A percentile compares a stretch with the other conserved stretches of the same genome.
These are phyloP conservation scores for Gastrolobium bilobum DNA, from an alignment of 306 rosid genomes.

Conservation along the genomic window DNA sequence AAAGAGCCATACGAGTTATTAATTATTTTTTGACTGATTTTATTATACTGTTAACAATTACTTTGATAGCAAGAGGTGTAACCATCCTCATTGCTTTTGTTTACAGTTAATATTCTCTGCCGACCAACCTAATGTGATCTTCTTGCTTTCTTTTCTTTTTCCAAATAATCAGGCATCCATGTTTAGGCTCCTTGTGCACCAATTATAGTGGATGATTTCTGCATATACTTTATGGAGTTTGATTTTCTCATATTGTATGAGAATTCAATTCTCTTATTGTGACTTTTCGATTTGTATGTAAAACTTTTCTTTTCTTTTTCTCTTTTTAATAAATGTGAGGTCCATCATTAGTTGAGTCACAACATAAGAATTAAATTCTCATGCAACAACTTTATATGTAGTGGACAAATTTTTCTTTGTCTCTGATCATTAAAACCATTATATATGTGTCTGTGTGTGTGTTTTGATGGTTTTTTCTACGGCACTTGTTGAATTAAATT, in stretches of 20 bases:
- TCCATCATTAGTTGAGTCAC: no score
- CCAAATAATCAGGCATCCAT: no score
- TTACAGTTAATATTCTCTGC: not conserved
- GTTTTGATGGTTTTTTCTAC: not conserved
- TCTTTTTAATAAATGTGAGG: no score
- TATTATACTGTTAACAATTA: not conserved
- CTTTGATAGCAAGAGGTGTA: not conserved
- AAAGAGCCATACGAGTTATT: not conserved
- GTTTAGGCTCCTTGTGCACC: no score
- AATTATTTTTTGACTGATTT: not conserved
- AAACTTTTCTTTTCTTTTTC: no score
- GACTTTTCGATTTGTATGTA: no score
- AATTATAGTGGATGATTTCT: not conserved
- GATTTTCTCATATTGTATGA: no score
- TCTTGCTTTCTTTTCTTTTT: no score
- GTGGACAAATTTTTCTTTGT: not conserved
- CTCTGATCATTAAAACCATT: slow-evolving; percentile 14
- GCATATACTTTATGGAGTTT: not conserved
- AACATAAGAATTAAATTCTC: no score
- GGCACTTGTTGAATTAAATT: not conserved
- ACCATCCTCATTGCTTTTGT: no score
- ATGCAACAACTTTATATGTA: not conserved
- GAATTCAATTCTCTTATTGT: no score
- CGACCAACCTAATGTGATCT: not conserved
- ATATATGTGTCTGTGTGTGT: not conserved